These are phyloP conservation scores for Chloranthus sessilifolius DNA, from an alignment of 164 flowering plant species.

Conservation along the genomic window DNA sequence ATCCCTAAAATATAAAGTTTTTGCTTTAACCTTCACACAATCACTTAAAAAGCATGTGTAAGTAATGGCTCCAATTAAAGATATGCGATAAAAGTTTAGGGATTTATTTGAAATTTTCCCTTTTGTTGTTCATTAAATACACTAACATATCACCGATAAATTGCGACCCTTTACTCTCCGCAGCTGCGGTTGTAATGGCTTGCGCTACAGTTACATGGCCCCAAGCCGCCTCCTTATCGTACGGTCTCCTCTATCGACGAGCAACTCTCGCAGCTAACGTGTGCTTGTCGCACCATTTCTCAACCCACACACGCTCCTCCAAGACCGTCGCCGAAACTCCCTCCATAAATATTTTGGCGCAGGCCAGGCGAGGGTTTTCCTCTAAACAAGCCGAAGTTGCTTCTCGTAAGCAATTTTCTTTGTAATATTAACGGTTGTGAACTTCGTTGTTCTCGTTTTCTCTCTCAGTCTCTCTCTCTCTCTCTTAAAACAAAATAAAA, in stretches of 20 bases:
- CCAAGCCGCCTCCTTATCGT: slow-evolving; percentile 20
- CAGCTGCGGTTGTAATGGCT: too few species aligned
- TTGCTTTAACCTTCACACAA: too few species aligned
- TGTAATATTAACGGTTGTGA: background rate
- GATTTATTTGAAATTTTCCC: too few species aligned
- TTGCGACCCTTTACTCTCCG: too few species aligned
- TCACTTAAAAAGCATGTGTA: too few species aligned
- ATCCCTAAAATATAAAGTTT: too few species aligned
- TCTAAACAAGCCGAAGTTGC: slow-evolving; percentile 37
- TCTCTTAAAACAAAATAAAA: too few species aligned
- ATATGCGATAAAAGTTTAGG: too few species aligned
- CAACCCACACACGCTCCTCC: slow-evolving; percentile 12
- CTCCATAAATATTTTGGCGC: slow-evolving; percentile 19
- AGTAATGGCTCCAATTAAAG: too few species aligned
- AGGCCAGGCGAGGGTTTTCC: slow-evolving; percentile 38
- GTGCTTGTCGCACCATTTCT: slow-evolving; percentile 12
- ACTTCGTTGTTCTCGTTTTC: background rate
- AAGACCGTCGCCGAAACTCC: slow-evolving; percentile 11
- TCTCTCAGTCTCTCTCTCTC: background rate
- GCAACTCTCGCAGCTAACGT: slow-evolving; percentile 8
- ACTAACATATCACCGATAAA: too few species aligned
- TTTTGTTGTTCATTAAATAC: too few species aligned
- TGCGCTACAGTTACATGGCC: slow-evolving; percentile 18
- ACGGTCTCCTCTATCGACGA: slow-evolving; percentile 19
- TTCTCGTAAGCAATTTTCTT: slow-evolving; percentile 37